Base-by-base conservation (phyloP, 768 basidiomycete genomes). In the Tricholoma sp. region DNA sequence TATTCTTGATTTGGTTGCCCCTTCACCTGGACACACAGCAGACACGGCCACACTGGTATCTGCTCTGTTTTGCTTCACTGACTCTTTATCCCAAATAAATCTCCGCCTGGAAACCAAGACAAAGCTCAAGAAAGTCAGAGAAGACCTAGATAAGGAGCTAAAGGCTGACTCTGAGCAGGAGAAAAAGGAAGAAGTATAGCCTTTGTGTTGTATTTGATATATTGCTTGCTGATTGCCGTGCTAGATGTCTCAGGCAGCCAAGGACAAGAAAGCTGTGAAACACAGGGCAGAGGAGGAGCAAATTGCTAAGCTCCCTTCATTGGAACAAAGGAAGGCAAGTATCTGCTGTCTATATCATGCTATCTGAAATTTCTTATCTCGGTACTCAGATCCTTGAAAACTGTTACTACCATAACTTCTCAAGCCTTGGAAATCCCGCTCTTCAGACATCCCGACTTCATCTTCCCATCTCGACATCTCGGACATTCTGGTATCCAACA, bases 311-410 rank as follows among this genome's bases (percentile, higher is more conserved):
- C 79, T 94, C 55, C 88, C 86, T 63, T 78, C 90, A 29, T 79
- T 83, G 17, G 90, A 93, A 62, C 91, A 93, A 74, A 84, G 86
- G 76, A 94, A 93, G 83, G n/a, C n/a, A n/a, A n/a, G n/a, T n/a
- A n/a, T n/a, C n/a, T n/a, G n/a, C n/a, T n/a, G n/a, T n/a, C n/a
- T n/a, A n/a, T n/a, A n/a, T n/a, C n/a, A n/a, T n/a, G n/a, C n/a
- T n/a, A n/a, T n/a, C n/a, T n/a, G n/a, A n/a, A n/a, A n/a, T n/a
- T n/a, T n/a, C n/a, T n/a, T n/a, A n/a, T n/a, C n/a, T n/a, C n/a
- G n/a, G n/a, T n/a, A n/a, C n/a, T 88, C 85, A 52, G 47, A 66
- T 59, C 10, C 2, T 18, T 47, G 55, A n/a, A n/a, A n/a, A n/a
- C 29, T 18, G 7, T 45, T 11, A 9, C 2, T 28, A 11, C 15